Base-by-base conservation (phyloP, 2,329 filamentous ascomycete species). In the Paraconiothyrium brasiliense region DNA sequence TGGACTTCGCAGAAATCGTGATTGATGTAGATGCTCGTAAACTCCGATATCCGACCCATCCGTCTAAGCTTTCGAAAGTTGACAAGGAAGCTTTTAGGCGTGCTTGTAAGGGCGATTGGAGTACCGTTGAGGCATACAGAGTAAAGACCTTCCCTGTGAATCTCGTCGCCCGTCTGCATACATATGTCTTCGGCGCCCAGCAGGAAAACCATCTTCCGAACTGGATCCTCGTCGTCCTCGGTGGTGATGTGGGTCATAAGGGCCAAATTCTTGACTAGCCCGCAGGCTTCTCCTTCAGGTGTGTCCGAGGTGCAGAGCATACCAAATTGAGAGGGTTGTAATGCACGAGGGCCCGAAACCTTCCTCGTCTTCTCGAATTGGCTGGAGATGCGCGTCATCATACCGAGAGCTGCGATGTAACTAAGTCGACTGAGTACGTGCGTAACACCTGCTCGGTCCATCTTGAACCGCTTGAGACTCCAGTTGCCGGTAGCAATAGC, bases 181-280 rank as follows among this genome's bases (percentile, higher is more conserved):
- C 91, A 89, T 37, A 97, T 91, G 59, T 94, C 88, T 79, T 92
- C 92, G 2, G 92, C 90, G 48, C 97, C 94, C 30, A 98, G 85
- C 59, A 92, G 89, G 75, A 94, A 95, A 1, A 97, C 89, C 76
- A 96, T 89, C 71, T 92, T 90, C 71, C 90, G 90, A 16, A 99
- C 92, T 0, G 95, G 94, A 20, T 89, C 92, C 76, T 98, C 95
- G 59, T 97, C 93, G 59, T 97, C 93, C 66, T 97, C 93, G 1
- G 95, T 99, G 0, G 95, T 99, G 70, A 99, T 98, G 75, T 99
- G 96, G 55, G 96, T 99, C 95, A 99, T 99, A 60, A 99, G 84
- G 9, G 95, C 95, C 82, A 99, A 81, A 75, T 99, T 99, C 84
- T 99, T 99, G 70, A 99, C 94, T 60, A 99, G 82, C 85, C 95